phyloP scores from a whole-genome alignment of 495 filamentous ascomycete species.

The Neurospora intermedia region DNA sequence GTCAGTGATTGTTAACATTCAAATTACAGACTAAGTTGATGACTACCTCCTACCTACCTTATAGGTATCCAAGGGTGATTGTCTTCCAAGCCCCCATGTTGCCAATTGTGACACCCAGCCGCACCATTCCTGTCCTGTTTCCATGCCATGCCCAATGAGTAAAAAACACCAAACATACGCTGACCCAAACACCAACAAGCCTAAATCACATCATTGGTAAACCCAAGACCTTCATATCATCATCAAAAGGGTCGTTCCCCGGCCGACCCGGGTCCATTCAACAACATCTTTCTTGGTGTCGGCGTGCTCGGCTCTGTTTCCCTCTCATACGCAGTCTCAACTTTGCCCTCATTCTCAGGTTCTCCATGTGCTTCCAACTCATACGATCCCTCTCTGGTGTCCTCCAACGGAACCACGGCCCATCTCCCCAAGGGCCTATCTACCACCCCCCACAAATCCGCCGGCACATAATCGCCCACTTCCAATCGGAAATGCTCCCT shows the following conservation, averaged over 20 bases:
- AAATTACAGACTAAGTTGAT: background rate
- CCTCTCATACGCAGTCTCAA: background rate
- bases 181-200: background rate
- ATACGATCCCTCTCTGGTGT: background rate
- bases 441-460: constrained; percentile 79
- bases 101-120: background rate
- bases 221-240: background rate
- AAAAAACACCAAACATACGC: background rate
- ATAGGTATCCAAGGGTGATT: background rate
- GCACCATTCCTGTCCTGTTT: background rate
- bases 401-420: constrained; percentile 30
- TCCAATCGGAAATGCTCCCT: constrained; percentile 72
- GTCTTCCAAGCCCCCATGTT: background rate
- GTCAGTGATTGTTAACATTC: background rate
- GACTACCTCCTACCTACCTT: background rate
- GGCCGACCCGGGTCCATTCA: background rate
- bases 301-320: constrained; percentile 9
- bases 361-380: background rate
- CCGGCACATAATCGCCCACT: constrained; percentile 75
- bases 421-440: constrained; percentile 28
- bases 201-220: background rate
- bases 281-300: constrained; percentile 4
- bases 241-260: background rate
- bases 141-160: background rate
- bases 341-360: background rate